Evolutionary conservation across 78 protist genomes (phyloP).

Genomic region (Dictyostelium brefeldianum): DNA sequence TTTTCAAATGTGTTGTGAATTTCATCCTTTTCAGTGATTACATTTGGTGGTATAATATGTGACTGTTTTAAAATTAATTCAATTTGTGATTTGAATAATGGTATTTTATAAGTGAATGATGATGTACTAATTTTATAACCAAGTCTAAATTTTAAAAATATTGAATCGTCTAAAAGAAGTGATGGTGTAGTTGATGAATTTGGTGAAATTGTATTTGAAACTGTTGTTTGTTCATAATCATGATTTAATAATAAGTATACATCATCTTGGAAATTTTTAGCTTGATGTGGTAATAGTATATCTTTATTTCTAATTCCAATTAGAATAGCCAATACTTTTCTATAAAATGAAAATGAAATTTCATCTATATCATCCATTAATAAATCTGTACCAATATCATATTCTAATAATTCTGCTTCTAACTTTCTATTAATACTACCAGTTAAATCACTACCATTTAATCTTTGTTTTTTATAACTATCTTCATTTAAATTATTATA

Average conservation of each 20-base stretch:
- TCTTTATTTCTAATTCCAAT: neutral
- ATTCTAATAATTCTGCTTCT: neutral
- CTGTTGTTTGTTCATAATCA: neutral
- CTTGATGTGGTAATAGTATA: slow-evolving; percentile 4
- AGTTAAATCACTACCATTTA: neutral
- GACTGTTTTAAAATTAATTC: neutral
- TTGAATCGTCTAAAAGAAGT: neutral
- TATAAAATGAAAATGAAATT: neutral
- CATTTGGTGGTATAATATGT: neutral
- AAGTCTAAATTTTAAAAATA: neutral
- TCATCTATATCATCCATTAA: neutral
- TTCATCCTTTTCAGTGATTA: neutral
- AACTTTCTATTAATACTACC: neutral
- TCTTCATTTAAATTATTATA: neutral
- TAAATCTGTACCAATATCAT: slow-evolving; percentile 23
- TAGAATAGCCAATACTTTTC: slow-evolving; percentile 20
- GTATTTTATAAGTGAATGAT: neutral
- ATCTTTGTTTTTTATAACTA: neutral
- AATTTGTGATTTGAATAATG: neutral
- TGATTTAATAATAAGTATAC: slow-evolving; percentile 1
- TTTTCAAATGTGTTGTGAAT: neutral
- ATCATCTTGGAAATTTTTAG: neutral
- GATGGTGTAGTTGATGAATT: no score
- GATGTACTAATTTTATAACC: neutral
- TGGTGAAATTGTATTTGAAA: neutral